These are phyloP conservation scores for Colletotrichum eleusines DNA, from an alignment of 2,329 filamentous ascomycete species.

Conservation along the genomic window DNA sequence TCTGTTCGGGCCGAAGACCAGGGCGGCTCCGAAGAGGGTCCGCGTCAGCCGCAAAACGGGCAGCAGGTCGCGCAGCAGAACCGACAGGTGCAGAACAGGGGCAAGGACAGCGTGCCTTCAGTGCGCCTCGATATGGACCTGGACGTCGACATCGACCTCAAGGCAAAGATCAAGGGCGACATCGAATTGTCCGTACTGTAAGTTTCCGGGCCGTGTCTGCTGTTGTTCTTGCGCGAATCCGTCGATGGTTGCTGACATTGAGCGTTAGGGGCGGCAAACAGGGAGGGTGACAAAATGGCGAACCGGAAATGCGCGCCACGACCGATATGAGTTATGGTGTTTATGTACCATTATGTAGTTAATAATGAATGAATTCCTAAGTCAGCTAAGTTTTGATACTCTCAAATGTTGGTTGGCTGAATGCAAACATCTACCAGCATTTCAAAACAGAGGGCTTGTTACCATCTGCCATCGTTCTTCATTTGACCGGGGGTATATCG, in stretches of 20 bases:
- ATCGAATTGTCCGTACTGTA: constrained; percentile 28
- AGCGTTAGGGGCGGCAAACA: neutral
- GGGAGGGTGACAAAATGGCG: neutral
- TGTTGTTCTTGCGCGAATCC: neutral
- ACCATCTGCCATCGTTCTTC: neutral
- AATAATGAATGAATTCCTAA: neutral
- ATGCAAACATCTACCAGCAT: neutral
- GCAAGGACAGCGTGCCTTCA: constrained; percentile 31
- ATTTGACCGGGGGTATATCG: neutral
- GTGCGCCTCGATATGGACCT: constrained; percentile 39
- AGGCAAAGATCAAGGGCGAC: constrained; percentile 38
- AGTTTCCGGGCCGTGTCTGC: neutral
- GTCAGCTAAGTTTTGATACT: neutral
- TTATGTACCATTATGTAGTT: neutral
- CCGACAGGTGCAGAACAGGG: constrained; percentile 5
- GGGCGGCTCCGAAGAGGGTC: no score
- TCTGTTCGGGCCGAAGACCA: neutral
- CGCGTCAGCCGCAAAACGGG: neutral
- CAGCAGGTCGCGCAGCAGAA: constrained; percentile 28
- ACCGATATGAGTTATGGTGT: neutral
- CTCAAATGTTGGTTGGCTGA: neutral
- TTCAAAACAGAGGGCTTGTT: neutral
- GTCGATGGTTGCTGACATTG: neutral
- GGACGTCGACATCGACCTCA: constrained; percentile 38
- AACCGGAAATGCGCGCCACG: neutral